phyloP scores from a whole-genome alignment of 2,329 filamentous ascomycete species.

The Trichothecium sympodiale region DNA sequence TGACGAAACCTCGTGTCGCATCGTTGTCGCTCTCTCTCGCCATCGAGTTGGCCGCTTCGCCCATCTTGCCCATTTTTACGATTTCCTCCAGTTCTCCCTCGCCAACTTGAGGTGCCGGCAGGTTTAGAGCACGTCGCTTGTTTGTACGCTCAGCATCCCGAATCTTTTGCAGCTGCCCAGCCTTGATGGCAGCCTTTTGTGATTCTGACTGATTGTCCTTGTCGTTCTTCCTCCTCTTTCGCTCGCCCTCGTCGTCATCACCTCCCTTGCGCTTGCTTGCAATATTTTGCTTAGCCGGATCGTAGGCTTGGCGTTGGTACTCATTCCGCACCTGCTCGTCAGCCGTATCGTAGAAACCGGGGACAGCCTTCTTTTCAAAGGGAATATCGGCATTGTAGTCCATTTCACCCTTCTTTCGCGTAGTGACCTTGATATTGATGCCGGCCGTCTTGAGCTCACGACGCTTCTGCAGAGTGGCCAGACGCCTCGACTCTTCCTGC shows the following conservation, averaged over 20 bases:
- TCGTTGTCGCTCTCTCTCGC: constrained; percentile 73
- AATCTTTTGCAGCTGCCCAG: constrained; percentile 87
- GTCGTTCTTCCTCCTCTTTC: constrained; percentile 80
- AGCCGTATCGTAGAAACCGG: constrained; percentile 86
- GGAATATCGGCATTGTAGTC: constrained; percentile 99
- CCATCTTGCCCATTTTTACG: constrained; percentile 95
- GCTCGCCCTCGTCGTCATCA: constrained; percentile 70
- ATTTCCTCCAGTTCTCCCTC: constrained; percentile 93
- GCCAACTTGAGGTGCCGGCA: constrained; percentile 84
- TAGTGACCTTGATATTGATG: constrained; percentile 94
- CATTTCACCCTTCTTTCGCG: constrained; percentile 91
- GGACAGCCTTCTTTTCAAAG: constrained; percentile 82
- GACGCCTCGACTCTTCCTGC: constrained; percentile 81
- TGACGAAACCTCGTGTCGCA: constrained; percentile 74
- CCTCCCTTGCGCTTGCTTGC: constrained; percentile 91
- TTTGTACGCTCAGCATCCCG: constrained; percentile 94
- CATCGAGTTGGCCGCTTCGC: constrained; percentile 69
- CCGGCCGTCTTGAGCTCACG: constrained; percentile 94
- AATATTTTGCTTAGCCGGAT: constrained; percentile 84
- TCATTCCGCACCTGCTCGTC: constrained; percentile 79
- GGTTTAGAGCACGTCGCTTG: constrained; percentile 71
- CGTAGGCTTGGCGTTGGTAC: constrained; percentile 70
- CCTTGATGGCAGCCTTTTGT: constrained; percentile 80
- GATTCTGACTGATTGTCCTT: constrained; percentile 70
- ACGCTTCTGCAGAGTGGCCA: constrained; percentile 88